A percentile compares a stretch with the other conserved stretches of the same genome.
Conservation (phyloP, 2,329 filamentous ascomycete genomes). For the Ophiostoma triangulosporum region DNA sequence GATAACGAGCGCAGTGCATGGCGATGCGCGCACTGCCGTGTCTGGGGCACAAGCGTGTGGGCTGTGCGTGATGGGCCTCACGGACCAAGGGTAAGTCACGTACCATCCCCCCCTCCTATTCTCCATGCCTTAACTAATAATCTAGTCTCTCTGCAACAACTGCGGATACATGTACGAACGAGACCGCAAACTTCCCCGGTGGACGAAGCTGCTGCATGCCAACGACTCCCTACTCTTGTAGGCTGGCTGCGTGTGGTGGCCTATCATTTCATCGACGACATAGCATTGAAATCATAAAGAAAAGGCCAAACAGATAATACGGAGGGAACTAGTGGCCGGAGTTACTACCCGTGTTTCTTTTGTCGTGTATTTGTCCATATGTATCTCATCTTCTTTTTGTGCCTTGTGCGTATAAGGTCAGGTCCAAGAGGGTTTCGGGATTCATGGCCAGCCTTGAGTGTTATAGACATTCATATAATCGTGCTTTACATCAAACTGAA, state of each 20-base stretch:
- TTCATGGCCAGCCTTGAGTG: too few species aligned
- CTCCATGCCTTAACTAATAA: background rate
- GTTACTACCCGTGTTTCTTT: background rate
- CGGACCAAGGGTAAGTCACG: constrained; percentile 63
- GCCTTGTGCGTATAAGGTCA: too few species aligned
- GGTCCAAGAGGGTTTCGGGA: too few species aligned
- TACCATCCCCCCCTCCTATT: background rate
- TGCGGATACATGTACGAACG: constrained; percentile 84
- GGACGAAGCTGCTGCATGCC: constrained; percentile 56
- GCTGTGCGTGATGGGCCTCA: constrained; percentile 82
- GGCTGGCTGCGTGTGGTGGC: background rate
- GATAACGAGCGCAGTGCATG: constrained; percentile 71
- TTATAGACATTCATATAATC: too few species aligned
- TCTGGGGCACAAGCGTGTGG: constrained; percentile 88
- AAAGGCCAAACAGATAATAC: background rate
- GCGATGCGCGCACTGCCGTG: constrained; percentile 76
- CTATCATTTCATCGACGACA: background rate
- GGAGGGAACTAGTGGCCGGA: background rate
- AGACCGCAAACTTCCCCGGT: constrained; percentile 68
- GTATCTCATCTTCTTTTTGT: background rate
- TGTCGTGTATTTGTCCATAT: background rate
- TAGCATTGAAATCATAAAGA: background rate
- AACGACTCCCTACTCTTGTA: constrained; percentile 17
- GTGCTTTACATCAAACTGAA: too few species aligned
- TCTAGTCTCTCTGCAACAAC: constrained; percentile 80